Conservation (phyloP, 2,329 filamentous ascomycete species). For the Nemania sp. region DNA sequence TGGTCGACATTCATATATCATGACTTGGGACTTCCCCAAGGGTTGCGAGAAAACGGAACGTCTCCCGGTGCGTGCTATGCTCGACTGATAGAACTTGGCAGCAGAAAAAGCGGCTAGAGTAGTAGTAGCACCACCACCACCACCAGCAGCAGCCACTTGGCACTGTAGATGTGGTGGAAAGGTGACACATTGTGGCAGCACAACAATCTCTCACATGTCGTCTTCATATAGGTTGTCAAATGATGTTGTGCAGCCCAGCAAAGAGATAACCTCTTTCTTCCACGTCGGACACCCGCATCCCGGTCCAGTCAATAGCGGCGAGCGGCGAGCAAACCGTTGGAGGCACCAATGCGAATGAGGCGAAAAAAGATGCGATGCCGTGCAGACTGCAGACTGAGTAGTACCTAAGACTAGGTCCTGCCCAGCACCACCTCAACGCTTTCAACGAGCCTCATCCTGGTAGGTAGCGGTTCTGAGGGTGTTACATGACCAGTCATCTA, state of each 20-base stretch:
- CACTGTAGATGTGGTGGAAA: constrained; percentile 6
- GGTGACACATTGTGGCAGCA: constrained; percentile 10
- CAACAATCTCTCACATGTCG: constrained; percentile 6
- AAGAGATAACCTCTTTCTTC: not conserved
- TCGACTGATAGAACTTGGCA: not conserved
- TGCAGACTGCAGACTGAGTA: too few species aligned
- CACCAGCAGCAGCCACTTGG: constrained; percentile 16
- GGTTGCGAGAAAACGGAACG: not conserved
- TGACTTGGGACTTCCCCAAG: not conserved
- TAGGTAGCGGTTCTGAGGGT: not conserved
- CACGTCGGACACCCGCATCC: not conserved
- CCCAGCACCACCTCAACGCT: too few species aligned
- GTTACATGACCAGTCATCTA: constrained; percentile 2
- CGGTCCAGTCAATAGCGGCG: too few species aligned
- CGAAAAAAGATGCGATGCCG: too few species aligned
- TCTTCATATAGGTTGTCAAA: constrained; percentile 16
- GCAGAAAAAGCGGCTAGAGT: too few species aligned
- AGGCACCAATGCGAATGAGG: too few species aligned
- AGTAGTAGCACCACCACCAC: too few species aligned
- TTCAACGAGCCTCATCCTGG: constrained; percentile 4
- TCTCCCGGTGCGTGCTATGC: not conserved
- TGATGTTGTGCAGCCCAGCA: constrained; percentile 6
- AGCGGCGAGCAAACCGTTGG: too few species aligned
- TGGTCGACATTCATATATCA: too few species aligned
- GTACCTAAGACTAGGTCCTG: too few species aligned